Percentiles rank a stretch among this genome's conserved stretches.
Evolutionary conservation across 1,284 basidiomycete genomes (phyloP).

Genomic region (Boletus mariae): DNA sequence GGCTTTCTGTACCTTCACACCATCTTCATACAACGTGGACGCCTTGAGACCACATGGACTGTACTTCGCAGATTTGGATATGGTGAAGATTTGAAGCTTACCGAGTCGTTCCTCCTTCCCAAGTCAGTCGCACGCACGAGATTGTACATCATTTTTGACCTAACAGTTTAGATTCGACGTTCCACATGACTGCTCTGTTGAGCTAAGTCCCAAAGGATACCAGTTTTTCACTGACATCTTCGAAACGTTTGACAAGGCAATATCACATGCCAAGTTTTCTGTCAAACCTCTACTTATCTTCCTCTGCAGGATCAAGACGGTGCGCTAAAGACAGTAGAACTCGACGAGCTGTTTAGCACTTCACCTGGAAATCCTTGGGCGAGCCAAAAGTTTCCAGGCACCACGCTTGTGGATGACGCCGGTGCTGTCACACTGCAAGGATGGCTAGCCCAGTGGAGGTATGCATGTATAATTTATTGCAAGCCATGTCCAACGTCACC

Average conservation of each 20-base stretch:
- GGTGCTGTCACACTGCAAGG: conserved; percentile 93
- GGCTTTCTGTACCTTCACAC: conserved; percentile 96
- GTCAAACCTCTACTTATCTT: not conserved
- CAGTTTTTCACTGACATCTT: conserved; percentile 98
- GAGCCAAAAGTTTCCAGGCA: conserved; percentile 83
- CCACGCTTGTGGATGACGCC: conserved; percentile 84
- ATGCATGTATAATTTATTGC: conserved; percentile 16
- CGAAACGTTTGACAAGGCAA: conserved; percentile 91
- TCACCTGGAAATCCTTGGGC: conserved; percentile 95
- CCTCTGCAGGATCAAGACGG: conserved; percentile 84
- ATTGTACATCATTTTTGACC: conserved; percentile 10
- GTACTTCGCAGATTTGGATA: conserved; percentile 95
- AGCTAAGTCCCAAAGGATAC: conserved; percentile 90
- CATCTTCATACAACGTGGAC: conserved; percentile 93
- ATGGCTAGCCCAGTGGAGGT: conserved; percentile 99
- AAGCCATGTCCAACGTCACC: not conserved
- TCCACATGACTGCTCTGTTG: conserved; percentile 90
- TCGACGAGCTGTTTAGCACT: conserved; percentile 88
- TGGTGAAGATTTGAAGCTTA: conserved; percentile 87
- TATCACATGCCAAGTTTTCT: conserved; percentile 7
- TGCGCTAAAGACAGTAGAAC: conserved; percentile 81
- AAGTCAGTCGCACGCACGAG: conserved; percentile 50
- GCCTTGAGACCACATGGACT: conserved; percentile 98
- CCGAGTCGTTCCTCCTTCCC: conserved; percentile 84
- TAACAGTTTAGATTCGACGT: conserved; percentile 75